These are phyloP conservation scores for Solanum chaucha DNA, from an alignment of 257 asterid genomes.

Conservation along the genomic window DNA sequence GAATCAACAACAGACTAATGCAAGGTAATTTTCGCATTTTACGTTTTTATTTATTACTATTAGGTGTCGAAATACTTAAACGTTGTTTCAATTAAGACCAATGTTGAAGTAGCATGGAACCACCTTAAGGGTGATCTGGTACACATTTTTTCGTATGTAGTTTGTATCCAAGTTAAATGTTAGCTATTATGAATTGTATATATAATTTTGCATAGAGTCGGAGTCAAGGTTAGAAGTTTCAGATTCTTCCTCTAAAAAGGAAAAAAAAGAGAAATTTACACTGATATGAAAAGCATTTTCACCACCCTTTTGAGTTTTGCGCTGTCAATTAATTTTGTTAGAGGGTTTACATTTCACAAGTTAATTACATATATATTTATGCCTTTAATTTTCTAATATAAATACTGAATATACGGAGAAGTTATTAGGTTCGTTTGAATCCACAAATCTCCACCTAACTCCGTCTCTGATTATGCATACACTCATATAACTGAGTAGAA, in stretches of 20 bases:
- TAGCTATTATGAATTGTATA: no score
- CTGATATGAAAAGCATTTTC: neutral
- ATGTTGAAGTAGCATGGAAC: neutral
- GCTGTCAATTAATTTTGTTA: neutral
- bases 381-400: no score
- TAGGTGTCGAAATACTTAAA: neutral
- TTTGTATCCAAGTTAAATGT: no score
- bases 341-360: no score
- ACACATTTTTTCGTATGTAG: no score
- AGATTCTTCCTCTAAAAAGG: no score
- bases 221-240: neutral
- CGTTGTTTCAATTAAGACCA: neutral
- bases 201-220: neutral
- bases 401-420: no score
- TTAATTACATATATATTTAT: no score
- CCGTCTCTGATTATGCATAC: rapidly evolving
- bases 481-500: no score
- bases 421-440: no score
- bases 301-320: no score
- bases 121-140: neutral
- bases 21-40: slow-evolving; percentile 22
- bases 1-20: slow-evolving; percentile 30
- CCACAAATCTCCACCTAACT: rapidly evolving
- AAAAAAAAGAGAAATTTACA: no score
- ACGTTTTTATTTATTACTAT: neutral